phyloP scores from a whole-genome alignment of 129 eudicot species.

The Apium graveolens region DNA sequence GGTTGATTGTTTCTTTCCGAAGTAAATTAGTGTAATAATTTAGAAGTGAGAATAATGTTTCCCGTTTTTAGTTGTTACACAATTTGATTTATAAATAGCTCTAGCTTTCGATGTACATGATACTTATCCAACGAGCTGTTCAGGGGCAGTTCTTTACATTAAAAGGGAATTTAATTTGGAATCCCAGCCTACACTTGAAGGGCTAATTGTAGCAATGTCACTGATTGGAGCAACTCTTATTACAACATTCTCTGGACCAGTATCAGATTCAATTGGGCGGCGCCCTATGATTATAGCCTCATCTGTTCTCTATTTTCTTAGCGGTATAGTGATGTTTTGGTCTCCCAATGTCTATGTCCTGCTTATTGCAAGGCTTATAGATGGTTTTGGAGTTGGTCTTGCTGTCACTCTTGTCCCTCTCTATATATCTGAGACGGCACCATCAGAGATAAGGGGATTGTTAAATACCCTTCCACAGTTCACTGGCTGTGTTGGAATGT shows the following conservation, averaged over 20 bases:
- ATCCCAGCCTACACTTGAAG: slow-evolving; percentile 61
- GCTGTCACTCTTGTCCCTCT: slow-evolving; percentile 94
- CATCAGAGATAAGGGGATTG: slow-evolving; percentile 82
- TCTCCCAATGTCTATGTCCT: slow-evolving; percentile 84
- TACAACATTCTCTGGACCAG: slow-evolving; percentile 82
- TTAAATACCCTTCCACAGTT: slow-evolving; percentile 93
- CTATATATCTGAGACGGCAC: slow-evolving; percentile 96
- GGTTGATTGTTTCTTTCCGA: background rate
- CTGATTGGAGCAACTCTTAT: slow-evolving; percentile 89
- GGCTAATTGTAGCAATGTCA: slow-evolving; percentile 75
- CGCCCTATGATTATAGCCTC: slow-evolving; percentile 89
- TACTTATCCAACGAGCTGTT: background rate
- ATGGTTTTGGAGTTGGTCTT: slow-evolving; percentile 91
- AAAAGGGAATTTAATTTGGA: slow-evolving; percentile 60
- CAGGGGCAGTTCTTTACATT: slow-evolving; percentile 72
- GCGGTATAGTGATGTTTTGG: slow-evolving; percentile 91
- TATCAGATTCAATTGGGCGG: slow-evolving; percentile 75
- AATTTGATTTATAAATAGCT: background rate
- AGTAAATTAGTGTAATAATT: background rate
- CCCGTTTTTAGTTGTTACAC: too few relatives aligned
- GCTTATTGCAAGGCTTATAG: slow-evolving; percentile 76
- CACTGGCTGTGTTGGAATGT: slow-evolving; percentile 86
- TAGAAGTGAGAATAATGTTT: background rate
- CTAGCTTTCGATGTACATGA: background rate
- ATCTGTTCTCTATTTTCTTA: slow-evolving; percentile 57